Conservation (phyloP, 192 early-diverging fungal species). For the Backusella macrospora region DNA sequence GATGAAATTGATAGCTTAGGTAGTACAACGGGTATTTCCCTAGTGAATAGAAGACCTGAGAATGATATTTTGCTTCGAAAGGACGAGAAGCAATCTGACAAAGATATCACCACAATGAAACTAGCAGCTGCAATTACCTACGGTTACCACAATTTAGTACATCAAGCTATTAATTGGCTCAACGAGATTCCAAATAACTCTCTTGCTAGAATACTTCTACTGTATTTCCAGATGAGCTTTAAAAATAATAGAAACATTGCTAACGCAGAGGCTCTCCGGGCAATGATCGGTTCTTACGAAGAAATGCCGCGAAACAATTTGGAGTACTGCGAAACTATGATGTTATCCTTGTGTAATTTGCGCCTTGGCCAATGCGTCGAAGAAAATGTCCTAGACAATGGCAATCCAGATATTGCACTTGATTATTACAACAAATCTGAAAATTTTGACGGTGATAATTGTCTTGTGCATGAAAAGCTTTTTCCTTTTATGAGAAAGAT, state of each 20-base stretch:
- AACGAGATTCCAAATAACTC: background rate
- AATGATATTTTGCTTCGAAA: background rate
- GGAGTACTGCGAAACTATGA: background rate
- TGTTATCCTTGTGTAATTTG: background rate
- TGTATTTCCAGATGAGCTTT: background rate
- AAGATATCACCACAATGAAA: background rate
- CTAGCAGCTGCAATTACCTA: constrained; percentile 2
- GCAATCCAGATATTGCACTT: background rate
- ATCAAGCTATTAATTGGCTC: constrained; percentile 2
- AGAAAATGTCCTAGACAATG: background rate
- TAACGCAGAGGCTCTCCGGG: background rate
- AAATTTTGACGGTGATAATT: background rate
- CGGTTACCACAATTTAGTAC: background rate
- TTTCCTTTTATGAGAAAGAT: background rate
- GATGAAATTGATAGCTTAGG: background rate
- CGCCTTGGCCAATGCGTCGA: constrained; percentile 8
- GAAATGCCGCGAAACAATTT: background rate
- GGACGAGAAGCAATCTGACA: background rate
- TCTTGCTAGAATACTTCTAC: background rate
- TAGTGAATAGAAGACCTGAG: background rate
- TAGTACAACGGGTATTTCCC: background rate
- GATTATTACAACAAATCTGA: background rate
- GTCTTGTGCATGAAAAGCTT: background rate
- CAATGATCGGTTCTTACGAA: background rate
- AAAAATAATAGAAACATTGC: background rate